Evolutionary conservation across 352 stramenopile species (phyloP).

Genomic region (Phytophthora europaea): DNA sequence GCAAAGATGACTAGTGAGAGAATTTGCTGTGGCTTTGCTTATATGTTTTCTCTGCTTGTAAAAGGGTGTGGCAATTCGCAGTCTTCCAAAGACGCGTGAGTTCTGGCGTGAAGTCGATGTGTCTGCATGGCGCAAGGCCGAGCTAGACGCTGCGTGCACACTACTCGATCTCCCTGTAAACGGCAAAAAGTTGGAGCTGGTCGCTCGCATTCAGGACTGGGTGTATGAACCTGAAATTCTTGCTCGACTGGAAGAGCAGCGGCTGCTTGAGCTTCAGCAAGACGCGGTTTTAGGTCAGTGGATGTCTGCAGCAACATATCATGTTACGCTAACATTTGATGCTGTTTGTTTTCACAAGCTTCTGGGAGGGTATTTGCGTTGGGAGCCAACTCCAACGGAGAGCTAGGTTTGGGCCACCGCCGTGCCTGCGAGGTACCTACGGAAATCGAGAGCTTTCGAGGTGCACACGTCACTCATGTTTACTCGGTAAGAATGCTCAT

Average conservation of each 20-base stretch:
- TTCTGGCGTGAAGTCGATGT: constrained; percentile 73
- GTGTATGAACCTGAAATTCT: constrained; percentile 65
- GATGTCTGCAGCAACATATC: neutral
- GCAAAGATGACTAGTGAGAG: neutral
- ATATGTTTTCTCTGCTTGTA: neutral
- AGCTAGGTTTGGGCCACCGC: constrained; percentile 72
- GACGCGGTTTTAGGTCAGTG: constrained; percentile 57
- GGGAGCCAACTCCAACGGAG: constrained; percentile 70
- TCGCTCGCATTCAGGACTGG: constrained; percentile 81
- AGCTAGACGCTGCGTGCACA: constrained; percentile 65
- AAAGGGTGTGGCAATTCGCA: constrained; percentile 55
- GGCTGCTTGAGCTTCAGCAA: constrained; percentile 45
- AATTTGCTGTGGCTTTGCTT: neutral
- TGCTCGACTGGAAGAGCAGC: constrained; percentile 43
- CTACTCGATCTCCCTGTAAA: constrained; percentile 61
- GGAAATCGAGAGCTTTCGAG: constrained; percentile 69
- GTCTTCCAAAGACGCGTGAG: constrained; percentile 68
- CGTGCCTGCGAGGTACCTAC: constrained; percentile 42
- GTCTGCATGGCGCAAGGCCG: constrained; percentile 54
- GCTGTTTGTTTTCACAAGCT: constrained; percentile 20
- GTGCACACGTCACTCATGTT: constrained; percentile 51
- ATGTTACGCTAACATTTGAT: neutral
- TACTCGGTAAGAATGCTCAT: constrained; percentile 45
- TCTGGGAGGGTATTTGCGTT: constrained; percentile 76
- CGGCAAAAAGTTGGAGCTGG: constrained; percentile 71